Evolutionary conservation across 2,329 filamentous ascomycete genomes (phyloP).

Genomic region (Botrytis aclada): DNA sequence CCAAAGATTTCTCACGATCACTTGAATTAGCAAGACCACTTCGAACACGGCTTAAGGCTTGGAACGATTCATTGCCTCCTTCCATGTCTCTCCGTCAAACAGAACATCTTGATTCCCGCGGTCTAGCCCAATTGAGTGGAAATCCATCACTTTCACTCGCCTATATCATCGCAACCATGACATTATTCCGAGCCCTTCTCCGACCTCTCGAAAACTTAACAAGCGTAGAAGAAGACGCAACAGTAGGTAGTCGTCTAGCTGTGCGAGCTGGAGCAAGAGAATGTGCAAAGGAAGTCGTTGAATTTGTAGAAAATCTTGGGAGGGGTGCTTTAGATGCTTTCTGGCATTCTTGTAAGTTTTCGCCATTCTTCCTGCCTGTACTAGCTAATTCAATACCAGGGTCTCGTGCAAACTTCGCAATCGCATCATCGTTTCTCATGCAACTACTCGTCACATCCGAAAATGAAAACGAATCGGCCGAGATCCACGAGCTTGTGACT

Average conservation of each 20-base stretch:
- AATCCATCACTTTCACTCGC: slow-evolving; percentile 38
- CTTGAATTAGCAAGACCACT: slow-evolving; percentile 35
- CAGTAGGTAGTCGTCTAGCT: slow-evolving; percentile 27
- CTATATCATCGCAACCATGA: slow-evolving; percentile 40
- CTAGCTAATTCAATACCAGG: slow-evolving; percentile 23
- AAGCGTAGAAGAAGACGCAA: slow-evolving; percentile 31
- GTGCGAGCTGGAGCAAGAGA: slow-evolving; percentile 35
- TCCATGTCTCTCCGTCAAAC: slow-evolving; percentile 28
- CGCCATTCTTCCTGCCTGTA: background rate
- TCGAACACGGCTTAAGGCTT: slow-evolving; percentile 34
- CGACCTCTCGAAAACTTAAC: slow-evolving; percentile 36
- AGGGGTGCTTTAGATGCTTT: slow-evolving; percentile 34
- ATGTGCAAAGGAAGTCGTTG: slow-evolving; percentile 37
- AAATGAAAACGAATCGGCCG: slow-evolving; percentile 30
- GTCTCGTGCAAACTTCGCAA: slow-evolving; percentile 38
- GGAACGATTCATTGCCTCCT: slow-evolving; percentile 37
- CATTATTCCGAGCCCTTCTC: slow-evolving; percentile 38
- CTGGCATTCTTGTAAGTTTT: slow-evolving; percentile 36
- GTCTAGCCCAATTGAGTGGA: slow-evolving; percentile 32
- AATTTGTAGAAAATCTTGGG: slow-evolving; percentile 36
- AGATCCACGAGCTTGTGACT: slow-evolving; percentile 33
- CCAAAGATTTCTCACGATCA: slow-evolving; percentile 35
- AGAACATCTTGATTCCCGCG: slow-evolving; percentile 29
- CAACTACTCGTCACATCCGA: slow-evolving; percentile 35
- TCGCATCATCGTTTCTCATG: slow-evolving; percentile 38